A percentile compares a stretch with the other conserved stretches of the same genome.
Evolutionary conservation across 768 basidiomycete species (phyloP).

Genomic region (Termitomyces heimii): DNA sequence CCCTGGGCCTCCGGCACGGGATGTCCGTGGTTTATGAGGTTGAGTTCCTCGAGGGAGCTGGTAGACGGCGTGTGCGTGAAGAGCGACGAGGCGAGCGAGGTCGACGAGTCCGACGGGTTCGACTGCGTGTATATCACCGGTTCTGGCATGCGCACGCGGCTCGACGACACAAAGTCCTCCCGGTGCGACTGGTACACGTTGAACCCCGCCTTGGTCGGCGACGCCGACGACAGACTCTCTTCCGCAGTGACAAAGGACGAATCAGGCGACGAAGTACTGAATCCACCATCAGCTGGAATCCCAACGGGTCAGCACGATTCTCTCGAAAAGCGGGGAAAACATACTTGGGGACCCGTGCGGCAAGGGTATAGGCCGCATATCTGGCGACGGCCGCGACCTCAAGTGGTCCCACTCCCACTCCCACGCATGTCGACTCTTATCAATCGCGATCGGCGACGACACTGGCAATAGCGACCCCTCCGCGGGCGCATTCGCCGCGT

Average conservation of each 20-base stretch:
- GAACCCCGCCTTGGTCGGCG: slow-evolving; percentile 1
- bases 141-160: slow-evolving; percentile 28
- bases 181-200: slow-evolving; percentile 15
- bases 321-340: background rate
- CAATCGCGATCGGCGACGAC: slow-evolving; percentile 7
- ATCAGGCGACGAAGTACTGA: no score
- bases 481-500: background rate
- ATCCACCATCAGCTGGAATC: background rate
- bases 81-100: slow-evolving; percentile 23
- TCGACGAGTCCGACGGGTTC: slow-evolving; percentile 11
- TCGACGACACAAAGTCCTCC: slow-evolving; percentile 27
- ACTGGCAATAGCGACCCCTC: slow-evolving; percentile 11
- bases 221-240: slow-evolving; percentile 5
- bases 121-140: slow-evolving; percentile 30
- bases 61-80: slow-evolving; percentile 20
- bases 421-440: slow-evolving; percentile 1
- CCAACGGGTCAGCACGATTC: background rate
- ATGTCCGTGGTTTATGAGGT: background rate
- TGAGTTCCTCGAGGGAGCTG: slow-evolving; percentile 16
- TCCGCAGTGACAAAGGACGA: slow-evolving; percentile 16
- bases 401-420: slow-evolving; percentile 10
- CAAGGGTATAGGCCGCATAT: slow-evolving; percentile 30
- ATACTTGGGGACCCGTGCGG: slow-evolving; percentile 17
- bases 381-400: slow-evolving; percentile 27
- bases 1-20: slow-evolving; percentile 4